Evolutionary conservation across 495 filamentous ascomycete species (phyloP).

Genomic region (Chaetomium cochliodes): DNA sequence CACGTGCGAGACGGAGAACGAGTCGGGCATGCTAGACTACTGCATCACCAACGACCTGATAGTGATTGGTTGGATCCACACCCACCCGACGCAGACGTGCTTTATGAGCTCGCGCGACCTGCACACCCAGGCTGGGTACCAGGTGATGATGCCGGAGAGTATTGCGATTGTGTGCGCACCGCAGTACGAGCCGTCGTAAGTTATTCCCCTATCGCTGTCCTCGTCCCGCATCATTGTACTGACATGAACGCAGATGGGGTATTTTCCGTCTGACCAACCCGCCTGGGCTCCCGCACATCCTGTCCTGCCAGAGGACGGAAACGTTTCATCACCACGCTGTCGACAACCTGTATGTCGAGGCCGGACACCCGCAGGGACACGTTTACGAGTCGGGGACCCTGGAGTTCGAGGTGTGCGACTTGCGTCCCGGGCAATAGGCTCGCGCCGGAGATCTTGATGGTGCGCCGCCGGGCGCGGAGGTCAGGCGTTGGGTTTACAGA

Average conservation of each 20-base stretch:
- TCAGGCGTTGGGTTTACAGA: neutral
- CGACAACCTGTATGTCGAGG: conserved; percentile 78
- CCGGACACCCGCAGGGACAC: conserved; percentile 72
- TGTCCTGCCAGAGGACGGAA: conserved; percentile 69
- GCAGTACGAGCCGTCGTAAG: conserved; percentile 68
- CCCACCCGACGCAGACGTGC: conserved; percentile 92
- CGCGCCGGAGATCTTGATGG: neutral
- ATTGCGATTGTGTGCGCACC: conserved; percentile 97
- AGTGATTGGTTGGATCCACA: conserved; percentile 96
- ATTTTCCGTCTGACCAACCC: conserved; percentile 92
- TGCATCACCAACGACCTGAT: conserved; percentile 82
- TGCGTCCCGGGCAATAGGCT: conserved; percentile 22
- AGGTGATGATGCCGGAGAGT: conserved; percentile 90
- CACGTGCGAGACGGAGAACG: conserved; percentile 90
- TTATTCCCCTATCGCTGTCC: conserved; percentile 20
- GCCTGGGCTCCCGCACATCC: conserved; percentile 76
- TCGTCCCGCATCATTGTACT: neutral
- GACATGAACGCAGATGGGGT: conserved; percentile 62
- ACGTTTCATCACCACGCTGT: conserved; percentile 72
- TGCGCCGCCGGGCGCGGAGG: too few species aligned
- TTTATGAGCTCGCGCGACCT: conserved; percentile 95
- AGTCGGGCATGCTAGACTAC: conserved; percentile 78
- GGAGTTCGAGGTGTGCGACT: conserved; percentile 32
- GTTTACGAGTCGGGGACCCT: conserved; percentile 61
- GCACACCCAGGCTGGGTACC: conserved; percentile 90